These are phyloP conservation scores for Rhodotorula sp. DNA, from an alignment of 1,284 basidiomycete genomes.

Conservation along the genomic window DNA sequence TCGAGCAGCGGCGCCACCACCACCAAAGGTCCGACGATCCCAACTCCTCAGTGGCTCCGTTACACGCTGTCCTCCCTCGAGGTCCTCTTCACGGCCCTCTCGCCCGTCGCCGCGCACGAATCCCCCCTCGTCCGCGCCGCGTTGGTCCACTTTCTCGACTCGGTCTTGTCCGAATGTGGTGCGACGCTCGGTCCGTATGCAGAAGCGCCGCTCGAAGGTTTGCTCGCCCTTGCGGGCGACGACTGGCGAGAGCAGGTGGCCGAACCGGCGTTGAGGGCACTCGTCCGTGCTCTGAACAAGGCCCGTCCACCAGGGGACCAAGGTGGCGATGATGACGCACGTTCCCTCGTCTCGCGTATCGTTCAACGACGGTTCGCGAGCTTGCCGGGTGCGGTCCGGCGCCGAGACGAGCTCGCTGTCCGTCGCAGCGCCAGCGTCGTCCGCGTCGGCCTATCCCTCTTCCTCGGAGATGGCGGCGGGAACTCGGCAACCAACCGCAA, in stretches of 20 bases:
- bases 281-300: conserved; percentile 46
- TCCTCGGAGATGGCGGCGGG: conserved; percentile 35
- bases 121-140: conserved; percentile 61
- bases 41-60: conserved; percentile 50
- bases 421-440: conserved; percentile 65
- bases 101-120: conserved; percentile 56
- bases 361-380: conserved; percentile 63
- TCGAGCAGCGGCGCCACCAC: neutral
- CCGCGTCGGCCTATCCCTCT: conserved; percentile 64
- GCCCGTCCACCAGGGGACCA: conserved; percentile 45
- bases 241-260: conserved; percentile 58
- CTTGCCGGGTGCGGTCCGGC: conserved; percentile 69
- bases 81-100: conserved; percentile 48
- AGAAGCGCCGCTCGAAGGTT: conserved; percentile 59
- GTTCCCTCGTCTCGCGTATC: conserved; percentile 36
- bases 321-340: conserved; percentile 30
- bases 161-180: conserved; percentile 58
- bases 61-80: conserved; percentile 46
- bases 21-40: conserved; percentile 16
- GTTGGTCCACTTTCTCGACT: conserved; percentile 58
- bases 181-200: conserved; percentile 57
- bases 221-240: conserved; percentile 63
- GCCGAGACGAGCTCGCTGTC: conserved; percentile 67
- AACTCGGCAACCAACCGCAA: conserved; percentile 48
- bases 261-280: conserved; percentile 53